Evolutionary conservation across 73 alveolate genomes (phyloP), one percentile per base, ranked within the genome.

Genomic region (Stentor coeruleus): DNA sequence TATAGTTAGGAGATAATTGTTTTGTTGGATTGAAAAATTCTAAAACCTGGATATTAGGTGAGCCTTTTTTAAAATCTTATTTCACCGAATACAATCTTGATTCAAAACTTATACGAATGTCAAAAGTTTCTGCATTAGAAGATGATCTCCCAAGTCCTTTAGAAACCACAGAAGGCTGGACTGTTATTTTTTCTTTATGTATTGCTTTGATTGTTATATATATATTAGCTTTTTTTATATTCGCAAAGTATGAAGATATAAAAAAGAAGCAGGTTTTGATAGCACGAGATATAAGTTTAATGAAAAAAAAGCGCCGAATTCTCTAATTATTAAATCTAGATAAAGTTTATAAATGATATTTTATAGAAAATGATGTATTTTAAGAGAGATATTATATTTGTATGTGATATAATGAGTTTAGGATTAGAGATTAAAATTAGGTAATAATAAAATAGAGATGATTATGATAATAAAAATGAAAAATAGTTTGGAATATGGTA

Each of bases 131-230:
- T 20, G 66, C 66, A 49, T 20, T 49, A 11, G 20, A 6, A 6
- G 20, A 11, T 6, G 66, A 49, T 11, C 66, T 49, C 28, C 66
- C 66, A 6, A 49, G 66, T 49, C 66, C 66, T 49, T 49, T 49
- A 11, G 66, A 49, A 49, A 49, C 66, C 66, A 49, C 66, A 11
- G 66, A 49, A 49, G 66, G 66, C 28, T 49, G 66, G 66, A 20
- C 66, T 6, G 66, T 20, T 6, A 49, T 49, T 6, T 11, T 49
- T 49, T 49, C 66, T 49, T 20, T 49, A 11, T 6, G 66, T 11
- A 49, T 49, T 20, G 66, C 20, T 20, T 49, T 20, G 20, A 49
- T 49, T 20, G 66, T 20, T 49, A 49, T 49, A 6, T 49, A 49
- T 20, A 49, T 49, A 6, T 11, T 49, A 6, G 66, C 66, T 11